Conservation (phyloP, 371 early-diverging fungal species). For the Fennellomyces sp. region DNA sequence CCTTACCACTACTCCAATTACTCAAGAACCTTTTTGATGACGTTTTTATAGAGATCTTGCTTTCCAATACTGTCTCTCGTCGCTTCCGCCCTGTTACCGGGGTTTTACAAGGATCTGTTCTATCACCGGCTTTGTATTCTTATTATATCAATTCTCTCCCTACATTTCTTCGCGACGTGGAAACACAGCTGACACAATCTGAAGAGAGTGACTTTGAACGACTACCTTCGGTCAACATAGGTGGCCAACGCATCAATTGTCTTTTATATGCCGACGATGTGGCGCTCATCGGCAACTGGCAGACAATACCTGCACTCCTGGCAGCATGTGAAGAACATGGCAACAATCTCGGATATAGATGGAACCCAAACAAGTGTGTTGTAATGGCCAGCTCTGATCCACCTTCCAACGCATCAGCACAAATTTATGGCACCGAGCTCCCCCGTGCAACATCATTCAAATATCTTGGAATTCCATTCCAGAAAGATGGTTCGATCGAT, state of each 20-base stretch:
- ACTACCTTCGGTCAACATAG: too few relatives aligned
- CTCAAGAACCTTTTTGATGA: conserved; percentile 15
- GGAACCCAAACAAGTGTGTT: conserved; percentile 33
- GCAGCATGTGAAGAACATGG: conserved; percentile 15
- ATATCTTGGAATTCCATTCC: conserved; percentile 14
- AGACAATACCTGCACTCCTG: conserved; percentile 26
- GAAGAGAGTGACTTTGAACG: too few relatives aligned
- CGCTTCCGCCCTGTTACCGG: conserved; percentile 11
- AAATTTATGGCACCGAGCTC: conserved; percentile 3
- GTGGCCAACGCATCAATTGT: conserved; percentile 12
- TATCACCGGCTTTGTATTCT: conserved; percentile 28
- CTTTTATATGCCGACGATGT: conserved; percentile 37
- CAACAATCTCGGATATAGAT: conserved; percentile 20
- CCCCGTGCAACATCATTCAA: neutral
- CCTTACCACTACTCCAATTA: neutral
- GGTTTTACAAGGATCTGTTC: conserved; percentile 25
- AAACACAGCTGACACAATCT: neutral
- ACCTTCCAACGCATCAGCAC: neutral
- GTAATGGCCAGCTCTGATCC: conserved; percentile 16
- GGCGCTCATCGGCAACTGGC: conserved; percentile 18
- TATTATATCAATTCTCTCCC: conserved; percentile 24
- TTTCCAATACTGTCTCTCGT: conserved; percentile 1
- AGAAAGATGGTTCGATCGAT: neutral
- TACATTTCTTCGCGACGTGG: neutral
- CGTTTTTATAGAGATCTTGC: neutral